Evolutionary conservation across 164 flowering plant genomes (phyloP).

Genomic region (Aristolochia californica): DNA sequence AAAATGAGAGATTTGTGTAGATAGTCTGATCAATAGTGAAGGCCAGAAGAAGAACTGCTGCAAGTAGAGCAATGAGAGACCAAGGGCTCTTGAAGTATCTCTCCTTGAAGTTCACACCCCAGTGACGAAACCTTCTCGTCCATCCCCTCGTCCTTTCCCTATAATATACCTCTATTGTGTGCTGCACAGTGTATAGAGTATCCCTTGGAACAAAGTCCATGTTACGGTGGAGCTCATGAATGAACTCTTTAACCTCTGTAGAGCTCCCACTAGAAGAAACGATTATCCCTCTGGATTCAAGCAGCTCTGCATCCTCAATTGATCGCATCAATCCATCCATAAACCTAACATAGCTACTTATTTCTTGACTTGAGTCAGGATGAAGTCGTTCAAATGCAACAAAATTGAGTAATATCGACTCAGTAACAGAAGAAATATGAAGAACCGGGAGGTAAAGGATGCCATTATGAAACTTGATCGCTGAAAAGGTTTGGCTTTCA

Average conservation of each 20-base stretch:
- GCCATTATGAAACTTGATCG: not conserved
- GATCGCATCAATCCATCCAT: not conserved
- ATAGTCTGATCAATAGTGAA: not conserved
- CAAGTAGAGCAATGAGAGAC: not conserved
- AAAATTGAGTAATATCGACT: not conserved
- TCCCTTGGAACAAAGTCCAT: not conserved
- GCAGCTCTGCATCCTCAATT: conserved; percentile 1
- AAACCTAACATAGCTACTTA: not conserved
- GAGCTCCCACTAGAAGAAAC: not conserved
- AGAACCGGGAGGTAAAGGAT: not conserved
- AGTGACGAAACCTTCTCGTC: not conserved
- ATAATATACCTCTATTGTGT: not conserved
- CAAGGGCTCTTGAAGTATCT: not conserved
- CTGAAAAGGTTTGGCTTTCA: not conserved
- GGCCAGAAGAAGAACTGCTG: not conserved
- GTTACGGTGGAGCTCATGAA: not conserved
- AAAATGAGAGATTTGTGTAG: conserved; percentile 1
- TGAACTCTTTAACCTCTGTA: not conserved
- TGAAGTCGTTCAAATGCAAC: not conserved
- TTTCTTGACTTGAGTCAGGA: not conserved
- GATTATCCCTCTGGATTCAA: not conserved
- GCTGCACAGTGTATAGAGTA: not conserved
- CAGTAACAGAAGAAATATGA: not conserved
- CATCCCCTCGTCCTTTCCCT: not conserved
- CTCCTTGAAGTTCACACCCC: not conserved